Conservation (phyloP, 352 stramenopile species). For the Phytophthora meadii region DNA sequence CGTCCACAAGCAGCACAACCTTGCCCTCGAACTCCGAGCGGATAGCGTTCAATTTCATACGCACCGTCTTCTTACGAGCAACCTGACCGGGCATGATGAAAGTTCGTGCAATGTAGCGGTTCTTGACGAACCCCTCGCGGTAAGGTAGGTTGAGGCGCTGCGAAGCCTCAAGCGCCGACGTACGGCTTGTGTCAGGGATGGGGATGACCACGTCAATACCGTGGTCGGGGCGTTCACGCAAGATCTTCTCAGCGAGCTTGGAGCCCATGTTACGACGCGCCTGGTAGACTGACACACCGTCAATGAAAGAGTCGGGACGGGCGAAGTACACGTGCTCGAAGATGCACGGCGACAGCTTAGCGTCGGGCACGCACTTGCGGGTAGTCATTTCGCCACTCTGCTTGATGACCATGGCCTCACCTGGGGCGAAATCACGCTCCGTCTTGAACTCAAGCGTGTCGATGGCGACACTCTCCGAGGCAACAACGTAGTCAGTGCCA, state of each 20-base stretch:
- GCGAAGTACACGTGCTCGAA: conserved; percentile 99
- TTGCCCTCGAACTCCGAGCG: conserved; percentile 91
- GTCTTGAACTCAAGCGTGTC: conserved; percentile 98
- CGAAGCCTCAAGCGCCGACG: conserved; percentile 93
- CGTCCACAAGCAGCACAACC: conserved; percentile 98
- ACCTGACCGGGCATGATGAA: conserved; percentile 99
- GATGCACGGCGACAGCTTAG: conserved; percentile 95
- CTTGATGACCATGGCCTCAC: conserved; percentile 97
- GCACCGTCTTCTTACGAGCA: conserved; percentile 95
- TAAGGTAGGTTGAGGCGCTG: conserved; percentile 92
- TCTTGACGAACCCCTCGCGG: conserved; percentile 99
- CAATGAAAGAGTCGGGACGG: conserved; percentile 98
- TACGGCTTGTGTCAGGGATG: conserved; percentile 98
- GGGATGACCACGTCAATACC: conserved; percentile 98
- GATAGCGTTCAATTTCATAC: conserved; percentile 99
- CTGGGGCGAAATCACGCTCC: conserved; percentile 95
- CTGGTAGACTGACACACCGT: conserved; percentile 98
- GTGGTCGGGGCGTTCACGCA: conserved; percentile 91
- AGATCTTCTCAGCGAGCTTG: conserved; percentile 97
- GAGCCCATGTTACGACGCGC: conserved; percentile 98
- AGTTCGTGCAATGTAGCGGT: conserved; percentile 98
- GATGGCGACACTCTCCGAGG: conserved; percentile 98
- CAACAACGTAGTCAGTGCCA: conserved; percentile 94
- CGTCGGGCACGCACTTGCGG: conserved; percentile 78
- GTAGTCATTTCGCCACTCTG: conserved; percentile 87